These are phyloP conservation scores for Claviceps arundinis DNA, from an alignment of 2,329 filamentous ascomycete species.

Conservation along the genomic window DNA sequence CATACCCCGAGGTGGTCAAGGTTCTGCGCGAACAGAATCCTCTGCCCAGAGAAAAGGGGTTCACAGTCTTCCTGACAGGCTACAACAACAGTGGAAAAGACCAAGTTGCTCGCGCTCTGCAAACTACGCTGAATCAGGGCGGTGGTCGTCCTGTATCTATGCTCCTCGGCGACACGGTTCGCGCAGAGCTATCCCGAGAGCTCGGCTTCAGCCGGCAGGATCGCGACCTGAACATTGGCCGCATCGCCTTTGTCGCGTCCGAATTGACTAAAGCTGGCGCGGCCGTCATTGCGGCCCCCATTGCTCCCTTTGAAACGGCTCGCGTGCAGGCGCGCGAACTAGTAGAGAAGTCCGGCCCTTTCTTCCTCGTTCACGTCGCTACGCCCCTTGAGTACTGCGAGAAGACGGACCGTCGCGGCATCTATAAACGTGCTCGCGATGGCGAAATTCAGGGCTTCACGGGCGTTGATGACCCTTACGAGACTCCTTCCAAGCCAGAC, in stretches of 20 bases:
- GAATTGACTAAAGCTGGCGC: conserved; percentile 89
- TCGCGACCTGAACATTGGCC: conserved; percentile 85
- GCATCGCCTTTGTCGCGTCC: conserved; percentile 90
- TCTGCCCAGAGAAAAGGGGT: conserved; percentile 79
- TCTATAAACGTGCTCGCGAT: conserved; percentile 70
- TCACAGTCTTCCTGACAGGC: conserved; percentile 95
- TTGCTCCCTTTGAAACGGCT: conserved; percentile 78
- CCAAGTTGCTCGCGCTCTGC: conserved; percentile 84
- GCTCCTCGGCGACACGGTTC: conserved; percentile 89
- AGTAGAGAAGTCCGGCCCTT: conserved; percentile 76
- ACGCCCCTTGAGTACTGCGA: conserved; percentile 87
- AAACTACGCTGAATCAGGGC: conserved; percentile 96
- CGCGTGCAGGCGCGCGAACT: conserved; percentile 69
- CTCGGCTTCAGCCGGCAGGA: conserved; percentile 91
- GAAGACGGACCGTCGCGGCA: conserved; percentile 85
- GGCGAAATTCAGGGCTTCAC: conserved; percentile 98
- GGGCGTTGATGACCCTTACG: conserved; percentile 94
- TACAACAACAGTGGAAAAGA: conserved; percentile 97
- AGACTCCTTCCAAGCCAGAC: conserved; percentile 68
- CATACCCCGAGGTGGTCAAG: conserved; percentile 94
- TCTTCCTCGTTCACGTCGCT: conserved; percentile 91
- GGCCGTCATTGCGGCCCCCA: conserved; percentile 91
- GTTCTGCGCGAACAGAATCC: conserved; percentile 95
- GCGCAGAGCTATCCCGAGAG: conserved; percentile 82
- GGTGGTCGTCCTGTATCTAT: conserved; percentile 89